phyloP scores from a whole-genome alignment of 192 early-diverging fungal species.

The Coemansia asiatica region DNA sequence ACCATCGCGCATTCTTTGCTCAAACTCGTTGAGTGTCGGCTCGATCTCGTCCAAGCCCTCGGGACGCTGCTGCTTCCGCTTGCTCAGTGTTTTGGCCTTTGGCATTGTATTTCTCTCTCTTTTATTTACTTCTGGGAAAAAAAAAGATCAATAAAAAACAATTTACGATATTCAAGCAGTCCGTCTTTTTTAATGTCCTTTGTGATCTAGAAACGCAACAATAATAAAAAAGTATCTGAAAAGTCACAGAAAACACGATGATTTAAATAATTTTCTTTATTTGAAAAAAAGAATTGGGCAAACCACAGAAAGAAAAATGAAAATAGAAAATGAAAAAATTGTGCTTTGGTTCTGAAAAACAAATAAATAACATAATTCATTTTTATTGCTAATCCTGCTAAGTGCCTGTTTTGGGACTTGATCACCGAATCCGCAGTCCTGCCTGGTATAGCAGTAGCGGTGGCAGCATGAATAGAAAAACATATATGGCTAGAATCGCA shows the following conservation, averaged over 20 bases:
- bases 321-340: too few species aligned
- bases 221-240: background rate
- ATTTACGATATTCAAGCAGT: background rate
- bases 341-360: too few species aligned
- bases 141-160: background rate
- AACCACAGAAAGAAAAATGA: too few species aligned
- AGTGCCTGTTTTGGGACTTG: conserved; percentile 9
- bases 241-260: too few species aligned
- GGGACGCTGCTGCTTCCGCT: conserved; percentile 81
- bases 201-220: background rate
- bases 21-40: conserved; percentile 86
- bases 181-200: too few species aligned
- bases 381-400: background rate
- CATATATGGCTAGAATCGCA: conserved; percentile 58
- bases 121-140: background rate
- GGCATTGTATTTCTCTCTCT: too few species aligned
- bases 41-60: conserved; percentile 96
- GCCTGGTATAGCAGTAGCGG: conserved; percentile 26
- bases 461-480: conserved; percentile 53
- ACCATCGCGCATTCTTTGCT: conserved; percentile 89
- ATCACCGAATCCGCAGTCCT: conserved; percentile 30
- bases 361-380: too few species aligned
- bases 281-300: too few species aligned
- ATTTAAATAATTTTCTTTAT: too few species aligned
- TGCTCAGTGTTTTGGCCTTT: conserved; percentile 64